Evolutionary conservation across 352 stramenopile genomes (phyloP).

Genomic region (Globisporangium spinosum): DNA sequence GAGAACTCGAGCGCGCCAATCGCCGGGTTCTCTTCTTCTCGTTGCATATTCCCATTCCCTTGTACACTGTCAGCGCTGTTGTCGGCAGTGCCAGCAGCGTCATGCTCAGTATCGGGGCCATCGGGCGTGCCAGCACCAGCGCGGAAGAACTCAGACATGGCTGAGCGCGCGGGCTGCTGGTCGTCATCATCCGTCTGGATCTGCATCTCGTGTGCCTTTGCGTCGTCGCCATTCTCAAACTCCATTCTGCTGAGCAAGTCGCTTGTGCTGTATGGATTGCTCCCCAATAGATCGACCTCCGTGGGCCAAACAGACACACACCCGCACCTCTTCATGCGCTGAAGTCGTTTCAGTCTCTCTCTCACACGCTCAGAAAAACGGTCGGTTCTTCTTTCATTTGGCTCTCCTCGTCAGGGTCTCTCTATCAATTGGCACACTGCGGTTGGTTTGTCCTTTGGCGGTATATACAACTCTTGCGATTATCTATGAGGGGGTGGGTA

Average conservation of each 20-base stretch:
- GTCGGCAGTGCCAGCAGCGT: background rate
- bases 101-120: background rate
- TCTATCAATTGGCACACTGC: background rate
- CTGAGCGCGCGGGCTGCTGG: conserved; percentile 11
- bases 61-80: background rate
- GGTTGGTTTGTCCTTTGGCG: background rate
- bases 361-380: background rate
- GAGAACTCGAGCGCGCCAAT: conserved; percentile 34
- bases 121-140: conserved; percentile 17
- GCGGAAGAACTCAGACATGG: conserved; percentile 33
- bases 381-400: background rate
- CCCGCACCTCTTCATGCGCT: background rate
- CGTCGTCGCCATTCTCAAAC: conserved; percentile 2
- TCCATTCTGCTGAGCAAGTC: background rate
- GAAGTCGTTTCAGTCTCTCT: background rate
- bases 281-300: conserved; percentile 29
- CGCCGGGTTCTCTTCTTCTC: conserved; percentile 2
- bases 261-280: background rate
- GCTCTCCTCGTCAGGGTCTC: background rate
- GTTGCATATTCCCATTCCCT: conserved; percentile 11
- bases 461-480: conserved; percentile 2
- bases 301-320: conserved; percentile 5
- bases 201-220: conserved; percentile 11
- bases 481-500: conserved; percentile 7
- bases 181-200: conserved; percentile 12